Percentiles rank a stretch among this genome's conserved stretches.
These are phyloP conservation scores for Termitomyces sp. DNA, from an alignment of 768 basidiomycete genomes.

Conservation along the genomic window DNA sequence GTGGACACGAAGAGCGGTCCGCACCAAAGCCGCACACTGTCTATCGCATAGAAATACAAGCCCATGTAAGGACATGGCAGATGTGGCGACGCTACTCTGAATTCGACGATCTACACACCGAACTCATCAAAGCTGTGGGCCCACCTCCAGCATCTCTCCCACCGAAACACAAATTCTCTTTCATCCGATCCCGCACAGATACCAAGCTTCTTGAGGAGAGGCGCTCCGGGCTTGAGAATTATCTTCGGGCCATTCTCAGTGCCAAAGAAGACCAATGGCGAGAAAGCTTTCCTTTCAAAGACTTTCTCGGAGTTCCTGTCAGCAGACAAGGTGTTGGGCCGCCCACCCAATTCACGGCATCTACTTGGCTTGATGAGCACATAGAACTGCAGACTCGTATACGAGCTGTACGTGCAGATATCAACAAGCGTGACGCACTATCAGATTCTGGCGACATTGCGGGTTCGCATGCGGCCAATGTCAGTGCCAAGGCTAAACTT, in stretches of 20 bases:
- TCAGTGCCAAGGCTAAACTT: slow-evolving; percentile 83
- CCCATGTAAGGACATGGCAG: slow-evolving; percentile 88
- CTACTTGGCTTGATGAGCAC: slow-evolving; percentile 91
- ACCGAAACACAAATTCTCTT: slow-evolving; percentile 75
- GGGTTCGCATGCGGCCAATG: slow-evolving; percentile 74
- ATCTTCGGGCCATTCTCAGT: slow-evolving; percentile 82
- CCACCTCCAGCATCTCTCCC: slow-evolving; percentile 80
- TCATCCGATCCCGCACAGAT: slow-evolving; percentile 58
- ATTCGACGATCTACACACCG: slow-evolving; percentile 83
- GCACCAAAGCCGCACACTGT: slow-evolving; percentile 77
- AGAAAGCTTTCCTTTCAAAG: slow-evolving; percentile 71
- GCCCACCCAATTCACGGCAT: slow-evolving; percentile 58
- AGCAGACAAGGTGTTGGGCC: slow-evolving; percentile 45
- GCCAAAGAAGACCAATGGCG: slow-evolving; percentile 84
- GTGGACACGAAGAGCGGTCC: slow-evolving; percentile 62
- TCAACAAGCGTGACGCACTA: slow-evolving; percentile 86
- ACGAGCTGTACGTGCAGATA: slow-evolving; percentile 79
- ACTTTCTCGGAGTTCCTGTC: slow-evolving; percentile 83
- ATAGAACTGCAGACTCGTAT: slow-evolving; percentile 70
- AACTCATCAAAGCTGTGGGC: slow-evolving; percentile 76
- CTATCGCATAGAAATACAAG: slow-evolving; percentile 81
- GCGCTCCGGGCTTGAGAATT: slow-evolving; percentile 70
- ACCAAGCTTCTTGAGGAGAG: slow-evolving; percentile 73
- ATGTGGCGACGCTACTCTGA: slow-evolving; percentile 95
- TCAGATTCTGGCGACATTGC: slow-evolving; percentile 69